Evolutionary conservation across 768 basidiomycete genomes (phyloP).

Genomic region (Sarcodon aspratus): DNA sequence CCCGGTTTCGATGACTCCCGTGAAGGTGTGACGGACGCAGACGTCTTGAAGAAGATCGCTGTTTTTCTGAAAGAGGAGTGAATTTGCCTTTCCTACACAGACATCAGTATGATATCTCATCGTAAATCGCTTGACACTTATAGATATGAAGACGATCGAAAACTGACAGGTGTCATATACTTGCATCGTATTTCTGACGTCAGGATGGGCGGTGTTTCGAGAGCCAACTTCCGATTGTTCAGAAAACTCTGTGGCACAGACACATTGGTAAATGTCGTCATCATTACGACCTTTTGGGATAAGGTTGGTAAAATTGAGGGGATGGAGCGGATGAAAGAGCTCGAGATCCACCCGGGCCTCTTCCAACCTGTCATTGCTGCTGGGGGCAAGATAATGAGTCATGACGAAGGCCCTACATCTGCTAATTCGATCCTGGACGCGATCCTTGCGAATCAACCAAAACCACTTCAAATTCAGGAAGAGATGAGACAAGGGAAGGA

Average conservation of each 20-base stretch:
- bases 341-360: constrained; percentile 4
- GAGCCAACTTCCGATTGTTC: constrained; percentile 14
- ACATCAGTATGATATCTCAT: constrained; percentile 1
- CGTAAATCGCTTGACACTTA: constrained; percentile 5
- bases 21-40: constrained; percentile 6
- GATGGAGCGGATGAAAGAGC: constrained; percentile 8
- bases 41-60: constrained; percentile 9
- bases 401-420: constrained; percentile 6
- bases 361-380: constrained; percentile 11
- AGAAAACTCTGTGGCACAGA: constrained; percentile 13
- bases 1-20: constrained; percentile 14
- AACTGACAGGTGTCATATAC: constrained; percentile 16
- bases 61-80: constrained; percentile 7
- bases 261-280: constrained; percentile 13
- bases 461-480: constrained; percentile 8
- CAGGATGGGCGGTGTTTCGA: constrained; percentile 11
- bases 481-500: constrained; percentile 11
- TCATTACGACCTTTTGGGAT: constrained; percentile 22
- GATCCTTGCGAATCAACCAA: constrained; percentile 6
- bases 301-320: constrained; percentile 6
- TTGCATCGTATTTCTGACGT: constrained; percentile 18
- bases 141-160: constrained; percentile 9
- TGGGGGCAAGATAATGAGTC: constrained; percentile 10
- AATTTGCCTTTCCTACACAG: not conserved
- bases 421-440: constrained; percentile 5